Base-by-base conservation (phyloP, 2,329 filamentous ascomycete species). In the Cordyceps fumosorosea region DNA sequence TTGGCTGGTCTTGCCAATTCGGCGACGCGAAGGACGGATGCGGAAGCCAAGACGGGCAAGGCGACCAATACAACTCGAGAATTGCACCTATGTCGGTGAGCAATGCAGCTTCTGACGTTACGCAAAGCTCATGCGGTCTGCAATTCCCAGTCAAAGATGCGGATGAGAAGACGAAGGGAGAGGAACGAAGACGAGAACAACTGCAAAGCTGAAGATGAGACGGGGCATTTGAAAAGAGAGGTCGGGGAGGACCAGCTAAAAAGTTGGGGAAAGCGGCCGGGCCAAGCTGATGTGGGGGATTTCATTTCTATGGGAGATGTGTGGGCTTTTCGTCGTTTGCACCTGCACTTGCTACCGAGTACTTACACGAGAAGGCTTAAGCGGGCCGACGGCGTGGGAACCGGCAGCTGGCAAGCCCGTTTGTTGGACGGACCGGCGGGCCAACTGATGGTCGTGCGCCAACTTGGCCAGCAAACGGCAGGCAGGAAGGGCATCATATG, bases 361-460 rank as follows among this genome's bases (percentile, higher is more conserved):
- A 44, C 42, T 44, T 14, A 44, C 40, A 14, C 14, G 18, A 8
- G 2, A 44, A 22, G 20, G 44, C 44, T 60, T 24, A 14, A 22
- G 52, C 53, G 55, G 42, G 44, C 55, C 42, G 44, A 57, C 42
- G n/a, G 44, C 26, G 26, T 47, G 29, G 42, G 24, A 37, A 4
- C 18, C 42, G 56, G 7, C 45, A 14, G 32, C 11, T 22, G 44
- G n/a, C 12, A 40, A 14, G 29, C 22, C 42, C 34, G 45, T 50
- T 58, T 51, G 56, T 4, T 53, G 57, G 48, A 52, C 57, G 57
- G 57, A 53, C 48, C 57, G 50, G 48, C 57, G 57, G 57, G 57
- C 57, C 48, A 60, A 60, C 57, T 55, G n/a, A 44, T 8, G 40
- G 6, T n/a, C 37, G 18, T 44, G 18, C 40, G n/a, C 12, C 47